phyloP scores from a whole-genome alignment of 306 rosid genomes.

The Ammopiptanthus mongolicus region DNA sequence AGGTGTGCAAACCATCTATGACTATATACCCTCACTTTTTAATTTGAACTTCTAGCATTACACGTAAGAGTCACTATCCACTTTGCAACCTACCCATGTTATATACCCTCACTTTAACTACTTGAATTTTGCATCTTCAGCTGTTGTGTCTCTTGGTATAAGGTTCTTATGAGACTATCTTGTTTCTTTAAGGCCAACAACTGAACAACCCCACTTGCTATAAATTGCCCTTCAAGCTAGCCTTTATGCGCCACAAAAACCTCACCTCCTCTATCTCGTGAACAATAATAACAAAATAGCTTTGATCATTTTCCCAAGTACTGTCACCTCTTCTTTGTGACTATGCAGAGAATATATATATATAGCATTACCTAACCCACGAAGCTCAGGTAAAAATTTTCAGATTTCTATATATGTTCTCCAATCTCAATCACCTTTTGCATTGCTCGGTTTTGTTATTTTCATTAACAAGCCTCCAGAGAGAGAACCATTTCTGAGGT shows the following conservation, averaged over 20 bases:
- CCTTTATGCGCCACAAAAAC: not conserved
- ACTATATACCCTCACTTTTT: not conserved
- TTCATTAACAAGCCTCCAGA: not conserved
- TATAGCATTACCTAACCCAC: not conserved
- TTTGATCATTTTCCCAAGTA: not conserved
- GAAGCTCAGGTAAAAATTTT: not conserved
- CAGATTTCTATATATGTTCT: not conserved
- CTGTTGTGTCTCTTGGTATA: not conserved
- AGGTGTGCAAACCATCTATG: constrained; percentile 21
- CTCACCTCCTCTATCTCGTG: not conserved
- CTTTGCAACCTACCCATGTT: not conserved
- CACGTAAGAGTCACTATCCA: not conserved
- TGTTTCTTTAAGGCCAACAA: constrained; percentile 27
- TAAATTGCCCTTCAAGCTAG: constrained; percentile 1
- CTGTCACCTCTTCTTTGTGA: not conserved
- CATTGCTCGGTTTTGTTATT: constrained; percentile 12
- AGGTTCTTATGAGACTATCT: not conserved
- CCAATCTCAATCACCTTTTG: not conserved
- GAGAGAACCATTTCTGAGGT: constrained; percentile 43
- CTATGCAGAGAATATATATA: not conserved
- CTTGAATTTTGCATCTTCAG: not conserved
- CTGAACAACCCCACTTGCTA: constrained; percentile 21
- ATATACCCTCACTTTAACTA: not conserved
- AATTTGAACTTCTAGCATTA: not conserved
- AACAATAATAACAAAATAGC: not conserved